Conservation (phyloP, 78 protist genomes). For the Dictyostelium brefeldianum region DNA sequence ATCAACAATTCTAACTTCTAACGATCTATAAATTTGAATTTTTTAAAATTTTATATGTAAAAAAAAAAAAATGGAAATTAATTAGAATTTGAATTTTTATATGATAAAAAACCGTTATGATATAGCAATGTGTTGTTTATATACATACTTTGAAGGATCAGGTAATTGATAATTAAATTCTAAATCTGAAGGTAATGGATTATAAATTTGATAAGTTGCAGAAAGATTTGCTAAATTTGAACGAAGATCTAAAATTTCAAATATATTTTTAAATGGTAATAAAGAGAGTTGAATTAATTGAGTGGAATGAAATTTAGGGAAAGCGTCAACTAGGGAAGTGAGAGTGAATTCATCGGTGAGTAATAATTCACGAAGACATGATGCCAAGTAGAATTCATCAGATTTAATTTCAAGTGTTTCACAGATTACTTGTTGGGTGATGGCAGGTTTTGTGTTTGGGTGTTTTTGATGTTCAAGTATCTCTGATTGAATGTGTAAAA, state of each 20-base stretch:
- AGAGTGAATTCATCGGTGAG: slow-evolving; percentile 50
- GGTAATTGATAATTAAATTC: slow-evolving; percentile 36
- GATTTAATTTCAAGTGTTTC: slow-evolving; percentile 55
- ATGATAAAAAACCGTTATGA: neutral
- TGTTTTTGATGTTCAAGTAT: slow-evolving; percentile 1
- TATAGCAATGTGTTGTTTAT: neutral
- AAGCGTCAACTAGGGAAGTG: slow-evolving; percentile 31
- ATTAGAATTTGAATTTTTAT: neutral
- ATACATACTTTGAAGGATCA: slow-evolving; percentile 33
- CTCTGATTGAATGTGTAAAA: slow-evolving; percentile 52
- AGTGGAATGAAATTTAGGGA: slow-evolving; percentile 50
- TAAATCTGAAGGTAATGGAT: slow-evolving; percentile 32
- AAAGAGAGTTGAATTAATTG: slow-evolving; percentile 58
- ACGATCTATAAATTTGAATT: neutral
- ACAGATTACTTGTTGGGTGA: slow-evolving; percentile 47
- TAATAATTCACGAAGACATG: neutral
- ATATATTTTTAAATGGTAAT: slow-evolving; percentile 46
- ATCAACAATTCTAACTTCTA: slow-evolving; percentile 81
- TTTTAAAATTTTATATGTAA: no score
- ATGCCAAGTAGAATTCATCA: slow-evolving; percentile 59
- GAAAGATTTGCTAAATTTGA: slow-evolving; percentile 33
- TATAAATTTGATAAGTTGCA: slow-evolving; percentile 23
- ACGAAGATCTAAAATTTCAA: slow-evolving; percentile 45
- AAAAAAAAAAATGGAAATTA: neutral
- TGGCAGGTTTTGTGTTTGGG: neutral